Evolutionary conservation across 495 filamentous ascomycete species (phyloP).

Genomic region (Xanthoparmelia taractica): DNA sequence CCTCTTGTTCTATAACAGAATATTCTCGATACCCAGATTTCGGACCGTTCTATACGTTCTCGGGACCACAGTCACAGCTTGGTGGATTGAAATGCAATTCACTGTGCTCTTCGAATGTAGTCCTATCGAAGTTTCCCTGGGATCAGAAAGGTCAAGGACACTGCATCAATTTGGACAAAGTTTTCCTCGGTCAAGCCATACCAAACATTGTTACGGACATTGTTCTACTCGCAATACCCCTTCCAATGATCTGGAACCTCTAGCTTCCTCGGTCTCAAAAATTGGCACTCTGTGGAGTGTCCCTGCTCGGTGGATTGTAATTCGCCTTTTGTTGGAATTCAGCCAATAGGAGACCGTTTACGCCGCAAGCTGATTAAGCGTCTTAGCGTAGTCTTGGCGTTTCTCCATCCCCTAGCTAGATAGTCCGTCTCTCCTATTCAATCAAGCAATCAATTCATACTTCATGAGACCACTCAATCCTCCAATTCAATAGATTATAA

Average conservation of each 20-base stretch:
- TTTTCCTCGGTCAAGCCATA: slow-evolving; percentile 23
- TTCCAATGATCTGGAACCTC: slow-evolving; percentile 29
- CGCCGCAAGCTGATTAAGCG: too few relatives aligned
- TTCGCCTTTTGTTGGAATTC: too few relatives aligned
- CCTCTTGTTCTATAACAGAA: slow-evolving; percentile 7
- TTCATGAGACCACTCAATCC: too few relatives aligned
- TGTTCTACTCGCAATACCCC: slow-evolving; percentile 26
- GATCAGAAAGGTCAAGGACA: neutral
- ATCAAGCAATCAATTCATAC: too few relatives aligned
- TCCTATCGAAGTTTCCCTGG: slow-evolving; percentile 18
- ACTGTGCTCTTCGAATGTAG: slow-evolving; percentile 12
- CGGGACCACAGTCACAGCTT: neutral
- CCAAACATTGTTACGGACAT: slow-evolving; percentile 33
- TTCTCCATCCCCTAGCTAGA: too few relatives aligned
- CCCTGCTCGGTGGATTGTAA: neutral
- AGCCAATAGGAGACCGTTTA: too few relatives aligned
- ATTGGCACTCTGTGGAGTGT: slow-evolving; percentile 26
- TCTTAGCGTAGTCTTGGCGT: too few relatives aligned
- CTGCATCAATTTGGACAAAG: slow-evolving; percentile 24
- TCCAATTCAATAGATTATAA: too few relatives aligned
- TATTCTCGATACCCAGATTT: slow-evolving; percentile 8
- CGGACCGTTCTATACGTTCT: neutral
- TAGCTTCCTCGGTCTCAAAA: slow-evolving; percentile 31
- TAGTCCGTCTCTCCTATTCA: too few relatives aligned
- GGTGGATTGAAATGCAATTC: slow-evolving; percentile 3